phyloP scores from a whole-genome alignment of 805 yeast genomes.

The Henningerozyma blattae region DNA sequence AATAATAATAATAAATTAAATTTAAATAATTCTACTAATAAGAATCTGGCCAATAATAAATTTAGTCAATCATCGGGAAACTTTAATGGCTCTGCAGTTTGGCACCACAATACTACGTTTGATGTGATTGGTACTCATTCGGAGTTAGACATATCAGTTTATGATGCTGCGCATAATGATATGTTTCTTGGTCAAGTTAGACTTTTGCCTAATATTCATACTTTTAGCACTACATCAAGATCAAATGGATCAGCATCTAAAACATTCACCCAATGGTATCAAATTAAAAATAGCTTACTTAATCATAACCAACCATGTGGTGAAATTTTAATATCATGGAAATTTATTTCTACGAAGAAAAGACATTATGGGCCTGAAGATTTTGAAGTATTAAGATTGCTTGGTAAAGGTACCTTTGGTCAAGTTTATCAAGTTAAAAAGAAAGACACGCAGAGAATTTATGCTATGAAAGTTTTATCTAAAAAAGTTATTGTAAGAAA shows the following conservation, averaged over 20 bases:
- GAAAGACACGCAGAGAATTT: slow-evolving; percentile 77
- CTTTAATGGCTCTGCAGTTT: slow-evolving; percentile 46
- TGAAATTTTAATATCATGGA: slow-evolving; percentile 62
- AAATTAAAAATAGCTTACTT: slow-evolving; percentile 65
- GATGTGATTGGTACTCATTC: slow-evolving; percentile 81
- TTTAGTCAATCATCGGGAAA: slow-evolving; percentile 4
- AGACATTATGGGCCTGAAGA: slow-evolving; percentile 87
- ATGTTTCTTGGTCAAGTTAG: slow-evolving; percentile 78
- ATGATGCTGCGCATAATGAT: slow-evolving; percentile 75
- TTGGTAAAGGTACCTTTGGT: slow-evolving; percentile 97
- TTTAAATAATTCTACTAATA: slow-evolving; percentile 2
- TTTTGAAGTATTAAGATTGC: slow-evolving; percentile 77
- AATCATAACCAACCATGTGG: slow-evolving; percentile 42
- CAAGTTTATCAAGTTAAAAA: slow-evolving; percentile 94
- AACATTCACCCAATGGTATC: slow-evolving; percentile 45
- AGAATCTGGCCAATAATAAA: slow-evolving; percentile 3
- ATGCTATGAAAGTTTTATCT: slow-evolving; percentile 94
- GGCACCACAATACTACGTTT: slow-evolving; percentile 89
- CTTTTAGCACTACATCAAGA: slow-evolving; percentile 18
- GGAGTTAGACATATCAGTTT: slow-evolving; percentile 80
- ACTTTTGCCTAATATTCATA: slow-evolving; percentile 41
- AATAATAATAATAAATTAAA: not conserved
- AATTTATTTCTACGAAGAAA: slow-evolving; percentile 56
- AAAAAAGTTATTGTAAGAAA: slow-evolving; percentile 92
- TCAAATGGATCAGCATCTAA: slow-evolving; percentile 29